phyloP scores from a whole-genome alignment of 441 rosid species.

The Croton laevigatus region DNA sequence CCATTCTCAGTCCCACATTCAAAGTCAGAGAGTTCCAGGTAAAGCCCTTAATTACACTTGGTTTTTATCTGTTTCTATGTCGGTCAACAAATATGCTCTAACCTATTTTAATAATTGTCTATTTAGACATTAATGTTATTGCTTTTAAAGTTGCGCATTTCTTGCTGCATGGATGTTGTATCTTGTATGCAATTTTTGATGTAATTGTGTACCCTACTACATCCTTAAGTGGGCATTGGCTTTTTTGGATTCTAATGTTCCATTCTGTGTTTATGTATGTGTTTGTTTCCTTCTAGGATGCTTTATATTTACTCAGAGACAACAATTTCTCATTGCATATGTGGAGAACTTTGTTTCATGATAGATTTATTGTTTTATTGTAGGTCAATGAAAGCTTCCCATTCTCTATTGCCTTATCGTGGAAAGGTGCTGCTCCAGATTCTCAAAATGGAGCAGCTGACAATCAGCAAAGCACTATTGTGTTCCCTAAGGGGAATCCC shows the following conservation, averaged over 20 bases:
- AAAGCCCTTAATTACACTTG: neutral
- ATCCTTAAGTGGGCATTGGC: neutral
- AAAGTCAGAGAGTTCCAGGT: conserved; percentile 99
- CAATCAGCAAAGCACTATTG: conserved; percentile 69
- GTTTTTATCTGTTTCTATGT: neutral
- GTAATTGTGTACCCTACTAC: neutral
- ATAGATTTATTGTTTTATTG: neutral
- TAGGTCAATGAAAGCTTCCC: conserved; percentile 95
- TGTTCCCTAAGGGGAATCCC: conserved; percentile 84
- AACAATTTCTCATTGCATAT: neutral
- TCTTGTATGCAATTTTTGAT: neutral
- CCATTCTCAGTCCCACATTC: conserved; percentile 94
- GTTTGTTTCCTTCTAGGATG: neutral
- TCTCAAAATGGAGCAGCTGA: conserved; percentile 61
- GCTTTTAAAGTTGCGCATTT: neutral
- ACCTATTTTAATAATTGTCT: neutral
- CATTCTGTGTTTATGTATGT: neutral
- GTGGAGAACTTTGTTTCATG: neutral
- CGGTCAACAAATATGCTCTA: neutral
- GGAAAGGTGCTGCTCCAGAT: conserved; percentile 76
- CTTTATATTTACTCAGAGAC: neutral
- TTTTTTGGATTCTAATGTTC: neutral
- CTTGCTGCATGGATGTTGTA: neutral
- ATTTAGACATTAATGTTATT: neutral
- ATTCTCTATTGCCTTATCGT: conserved; percentile 66